phyloP scores from a whole-genome alignment of 495 filamentous ascomycete genomes.

The Penicillium pancosmium region DNA sequence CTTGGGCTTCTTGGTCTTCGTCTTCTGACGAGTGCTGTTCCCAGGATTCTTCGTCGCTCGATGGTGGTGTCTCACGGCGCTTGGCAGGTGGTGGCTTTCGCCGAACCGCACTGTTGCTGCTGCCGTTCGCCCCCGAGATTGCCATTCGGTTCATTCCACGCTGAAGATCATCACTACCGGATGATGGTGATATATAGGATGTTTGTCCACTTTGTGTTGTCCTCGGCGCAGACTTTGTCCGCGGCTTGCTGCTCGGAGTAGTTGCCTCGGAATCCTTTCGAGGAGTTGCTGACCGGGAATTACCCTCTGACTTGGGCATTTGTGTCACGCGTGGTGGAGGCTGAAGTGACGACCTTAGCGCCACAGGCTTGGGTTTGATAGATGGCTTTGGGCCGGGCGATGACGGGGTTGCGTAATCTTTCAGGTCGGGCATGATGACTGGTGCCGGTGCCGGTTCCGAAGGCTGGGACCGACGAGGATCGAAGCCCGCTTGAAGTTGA shows the following conservation, averaged over 20 bases:
- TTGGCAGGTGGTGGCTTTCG: constrained; percentile 28
- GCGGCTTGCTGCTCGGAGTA: constrained; percentile 21
- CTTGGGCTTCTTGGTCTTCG: constrained; percentile 45
- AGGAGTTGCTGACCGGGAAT: constrained; percentile 24
- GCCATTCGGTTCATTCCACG: constrained; percentile 32
- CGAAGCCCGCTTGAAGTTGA: constrained; percentile 15
- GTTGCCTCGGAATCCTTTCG: constrained; percentile 21
- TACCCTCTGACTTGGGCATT: constrained; percentile 23
- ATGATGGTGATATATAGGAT: constrained; percentile 30
- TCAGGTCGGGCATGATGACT: constrained; percentile 26
- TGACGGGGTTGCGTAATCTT: constrained; percentile 23
- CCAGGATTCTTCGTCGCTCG: constrained; percentile 47
- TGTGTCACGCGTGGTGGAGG: constrained; percentile 22
- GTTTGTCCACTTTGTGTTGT: constrained; percentile 12
- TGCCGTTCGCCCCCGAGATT: constrained; percentile 22
- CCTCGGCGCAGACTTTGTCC: constrained; percentile 32
- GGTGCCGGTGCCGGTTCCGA: constrained; percentile 5
- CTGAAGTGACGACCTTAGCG: constrained; percentile 34
- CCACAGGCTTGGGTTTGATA: constrained; percentile 41
- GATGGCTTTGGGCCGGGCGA: constrained; percentile 36
- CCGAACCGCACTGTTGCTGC: constrained; percentile 26
- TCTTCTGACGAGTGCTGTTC: constrained; percentile 32
- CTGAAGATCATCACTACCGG: constrained; percentile 35
- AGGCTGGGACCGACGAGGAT: constrained; percentile 16
- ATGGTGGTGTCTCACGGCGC: constrained; percentile 44